Conservation (phyloP, 345 rosid genomes). For the Clarkia xantiana region DNA sequence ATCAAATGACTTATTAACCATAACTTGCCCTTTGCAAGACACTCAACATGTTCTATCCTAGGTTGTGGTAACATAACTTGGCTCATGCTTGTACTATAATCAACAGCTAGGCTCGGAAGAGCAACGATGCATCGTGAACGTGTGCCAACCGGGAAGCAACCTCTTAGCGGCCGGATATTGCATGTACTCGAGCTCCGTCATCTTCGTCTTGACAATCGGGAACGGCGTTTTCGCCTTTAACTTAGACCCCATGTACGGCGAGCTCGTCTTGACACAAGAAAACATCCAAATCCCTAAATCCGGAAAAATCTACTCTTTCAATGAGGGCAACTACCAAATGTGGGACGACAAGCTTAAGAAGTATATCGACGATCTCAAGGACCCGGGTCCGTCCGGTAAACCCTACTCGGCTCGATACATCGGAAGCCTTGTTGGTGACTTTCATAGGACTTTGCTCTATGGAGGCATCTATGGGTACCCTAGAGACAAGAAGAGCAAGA, state of each 20-base stretch:
- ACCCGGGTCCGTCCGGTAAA: conserved; percentile 74
- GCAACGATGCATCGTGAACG: conserved; percentile 63
- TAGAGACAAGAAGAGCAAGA: conserved; percentile 83
- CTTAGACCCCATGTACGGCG: conserved; percentile 91
- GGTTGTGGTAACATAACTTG: no score
- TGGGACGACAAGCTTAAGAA: conserved; percentile 90
- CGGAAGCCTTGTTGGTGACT: conserved; percentile 93
- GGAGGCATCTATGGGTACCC: conserved; percentile 96
- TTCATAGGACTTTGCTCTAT: conserved; percentile 69
- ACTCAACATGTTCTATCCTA: no score
- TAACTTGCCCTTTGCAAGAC: no score
- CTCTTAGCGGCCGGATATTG: conserved; percentile 90
- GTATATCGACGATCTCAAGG: conserved; percentile 84
- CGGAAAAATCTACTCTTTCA: conserved; percentile 73
- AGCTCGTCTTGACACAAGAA: conserved; percentile 80
- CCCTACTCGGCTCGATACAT: conserved; percentile 92
- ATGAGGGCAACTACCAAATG: conserved; percentile 86
- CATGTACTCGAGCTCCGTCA: conserved; percentile 91
- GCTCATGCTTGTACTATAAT: no score
- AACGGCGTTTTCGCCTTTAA: conserved; percentile 72
- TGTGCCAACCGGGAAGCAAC: conserved; percentile 91
- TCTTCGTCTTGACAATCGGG: conserved; percentile 74
- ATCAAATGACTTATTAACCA: no score
- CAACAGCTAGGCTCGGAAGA: conserved; percentile 41
- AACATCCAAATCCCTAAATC: conserved; percentile 69